Conservation (phyloP, 2,329 filamentous ascomycete genomes). For the Exophiala calicioides region DNA sequence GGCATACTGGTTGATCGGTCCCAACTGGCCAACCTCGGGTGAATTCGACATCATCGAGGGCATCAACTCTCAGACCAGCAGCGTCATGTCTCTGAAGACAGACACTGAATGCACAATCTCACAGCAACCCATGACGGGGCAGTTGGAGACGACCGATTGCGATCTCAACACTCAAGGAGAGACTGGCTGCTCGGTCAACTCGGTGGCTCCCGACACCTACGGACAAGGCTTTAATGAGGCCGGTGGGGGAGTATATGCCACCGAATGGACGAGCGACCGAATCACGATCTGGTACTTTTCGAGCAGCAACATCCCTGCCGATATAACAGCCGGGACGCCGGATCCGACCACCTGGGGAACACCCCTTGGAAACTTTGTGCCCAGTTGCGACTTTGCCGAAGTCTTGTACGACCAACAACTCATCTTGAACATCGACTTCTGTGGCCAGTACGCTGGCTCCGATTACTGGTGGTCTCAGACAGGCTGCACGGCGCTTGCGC, state of each 20-base stretch:
- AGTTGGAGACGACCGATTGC: slow-evolving; percentile 35
- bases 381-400: slow-evolving; percentile 55
- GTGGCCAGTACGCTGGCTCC: slow-evolving; percentile 56
- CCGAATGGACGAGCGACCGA: slow-evolving; percentile 69
- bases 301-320: slow-evolving; percentile 44
- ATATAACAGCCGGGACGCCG: slow-evolving; percentile 45
- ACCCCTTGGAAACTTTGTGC: slow-evolving; percentile 46
- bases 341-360: slow-evolving; percentile 43
- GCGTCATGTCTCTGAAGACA: slow-evolving; percentile 52
- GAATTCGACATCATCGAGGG: slow-evolving; percentile 47
- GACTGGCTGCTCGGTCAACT: slow-evolving; percentile 43
- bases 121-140: slow-evolving; percentile 50
- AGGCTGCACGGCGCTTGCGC: slow-evolving; percentile 58
- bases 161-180: slow-evolving; percentile 34
- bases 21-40: slow-evolving; percentile 3
- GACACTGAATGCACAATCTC: slow-evolving; percentile 44
- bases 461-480: slow-evolving; percentile 52
- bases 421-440: slow-evolving; percentile 56
- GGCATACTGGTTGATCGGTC: slow-evolving; percentile 52
- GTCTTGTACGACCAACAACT: slow-evolving; percentile 44
- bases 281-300: slow-evolving; percentile 73
- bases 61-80: slow-evolving; percentile 46
- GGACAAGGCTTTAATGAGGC: slow-evolving; percentile 55
- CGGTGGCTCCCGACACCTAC: slow-evolving; percentile 41
- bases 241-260: slow-evolving; percentile 66